phyloP scores from a whole-genome alignment of 345 rosid species.

The Sonneratia caseolaris region DNA sequence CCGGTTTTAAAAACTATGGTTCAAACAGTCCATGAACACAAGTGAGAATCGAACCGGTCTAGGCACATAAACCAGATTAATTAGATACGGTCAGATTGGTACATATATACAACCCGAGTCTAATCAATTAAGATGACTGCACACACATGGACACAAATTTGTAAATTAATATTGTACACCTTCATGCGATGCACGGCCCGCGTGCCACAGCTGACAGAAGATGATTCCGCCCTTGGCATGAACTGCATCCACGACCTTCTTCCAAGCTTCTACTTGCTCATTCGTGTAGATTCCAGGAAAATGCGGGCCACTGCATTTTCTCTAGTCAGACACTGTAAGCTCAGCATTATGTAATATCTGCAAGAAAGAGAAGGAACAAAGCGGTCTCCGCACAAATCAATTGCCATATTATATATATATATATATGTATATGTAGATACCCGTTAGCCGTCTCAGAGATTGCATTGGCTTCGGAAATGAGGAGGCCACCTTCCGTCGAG shows the following conservation, averaged over 20 bases:
- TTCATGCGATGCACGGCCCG: slow-evolving; percentile 76
- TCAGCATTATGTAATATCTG: neutral
- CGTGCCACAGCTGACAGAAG: slow-evolving; percentile 57
- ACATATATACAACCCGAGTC: no score
- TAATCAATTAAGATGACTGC: no score
- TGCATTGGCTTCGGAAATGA: neutral
- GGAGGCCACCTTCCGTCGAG: neutral
- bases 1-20: no score
- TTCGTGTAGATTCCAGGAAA: slow-evolving; percentile 72
- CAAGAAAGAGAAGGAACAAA: neutral
- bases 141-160: no score
- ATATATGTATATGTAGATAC: neutral
- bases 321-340: neutral
- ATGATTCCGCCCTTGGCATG: slow-evolving; percentile 56
- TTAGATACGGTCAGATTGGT: no score
- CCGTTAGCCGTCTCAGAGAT: neutral
- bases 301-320: slow-evolving; percentile 52
- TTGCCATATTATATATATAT: no score
- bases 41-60: no score
- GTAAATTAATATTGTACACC: slow-evolving; percentile 15
- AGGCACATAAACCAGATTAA: no score
- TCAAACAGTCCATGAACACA: no score
- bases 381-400: no score
- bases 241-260: slow-evolving; percentile 57
- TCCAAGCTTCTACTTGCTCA: slow-evolving; percentile 87